A percentile compares a stretch with the other conserved stretches of the same genome.
These are phyloP conservation scores for Aspergillus kassunensis DNA, from an alignment of 495 filamentous ascomycete genomes.

Conservation along the genomic window DNA sequence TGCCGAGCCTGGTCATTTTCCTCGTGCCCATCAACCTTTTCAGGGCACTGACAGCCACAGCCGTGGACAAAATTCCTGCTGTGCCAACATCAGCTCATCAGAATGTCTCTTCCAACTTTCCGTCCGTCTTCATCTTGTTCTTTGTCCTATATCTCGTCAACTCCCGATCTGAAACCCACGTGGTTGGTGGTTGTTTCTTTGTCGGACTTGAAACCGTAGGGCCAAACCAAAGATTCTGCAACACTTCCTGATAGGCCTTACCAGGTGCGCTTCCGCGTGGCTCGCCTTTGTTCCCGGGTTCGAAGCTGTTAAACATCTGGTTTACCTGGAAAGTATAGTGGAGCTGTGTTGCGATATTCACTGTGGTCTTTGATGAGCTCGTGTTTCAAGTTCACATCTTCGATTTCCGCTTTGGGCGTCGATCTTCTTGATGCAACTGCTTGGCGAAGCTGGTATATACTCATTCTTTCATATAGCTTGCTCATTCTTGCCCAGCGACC, in stretches of 20 bases:
- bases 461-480: background rate
- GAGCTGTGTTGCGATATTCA: background rate
- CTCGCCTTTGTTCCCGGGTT: background rate
- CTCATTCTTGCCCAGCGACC: background rate
- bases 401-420: background rate
- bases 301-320: background rate
- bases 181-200: conserved; percentile 3
- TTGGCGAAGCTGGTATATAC: background rate
- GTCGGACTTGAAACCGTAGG: background rate
- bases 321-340: background rate
- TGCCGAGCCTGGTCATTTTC: background rate
- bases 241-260: background rate
- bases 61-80: conserved; percentile 6
- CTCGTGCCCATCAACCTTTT: conserved; percentile 7
- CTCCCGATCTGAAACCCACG: background rate
- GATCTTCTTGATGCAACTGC: background rate
- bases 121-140: background rate
- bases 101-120: conserved; percentile 2
- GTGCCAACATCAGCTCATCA: background rate
- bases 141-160: background rate
- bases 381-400: background rate
- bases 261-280: background rate
- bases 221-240: background rate
- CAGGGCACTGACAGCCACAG: background rate
- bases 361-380: background rate